Percentiles rank a stretch among this genome's conserved stretches.
Conservation (phyloP, 1,284 basidiomycete species). For the Leucoagaricus sp. region DNA sequence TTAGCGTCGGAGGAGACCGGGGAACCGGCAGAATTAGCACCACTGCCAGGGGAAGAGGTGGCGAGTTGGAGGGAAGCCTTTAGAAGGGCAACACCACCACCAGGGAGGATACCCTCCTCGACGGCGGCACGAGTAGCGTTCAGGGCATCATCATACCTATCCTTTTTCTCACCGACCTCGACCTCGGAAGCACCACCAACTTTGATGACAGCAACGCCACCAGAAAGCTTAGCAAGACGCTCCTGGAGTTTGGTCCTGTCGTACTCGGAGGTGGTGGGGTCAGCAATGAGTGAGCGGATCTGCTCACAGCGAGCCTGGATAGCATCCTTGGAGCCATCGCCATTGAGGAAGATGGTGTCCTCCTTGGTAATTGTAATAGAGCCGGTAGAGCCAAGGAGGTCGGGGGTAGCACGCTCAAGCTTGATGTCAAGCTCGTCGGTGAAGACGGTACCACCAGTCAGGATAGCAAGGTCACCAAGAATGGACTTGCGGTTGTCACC, state of each 20-base stretch:
- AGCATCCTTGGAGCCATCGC: slow-evolving; percentile 84
- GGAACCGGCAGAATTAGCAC: slow-evolving; percentile 33
- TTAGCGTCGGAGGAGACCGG: slow-evolving; percentile 56
- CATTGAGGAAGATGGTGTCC: slow-evolving; percentile 96
- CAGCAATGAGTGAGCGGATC: slow-evolving; percentile 84
- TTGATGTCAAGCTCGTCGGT: slow-evolving; percentile 98
- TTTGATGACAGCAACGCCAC: slow-evolving; percentile 98
- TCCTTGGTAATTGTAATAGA: slow-evolving; percentile 97
- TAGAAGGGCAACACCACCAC: slow-evolving; percentile 90
- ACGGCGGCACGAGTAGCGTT: slow-evolving; percentile 98
- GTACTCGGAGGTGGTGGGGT: slow-evolving; percentile 88
- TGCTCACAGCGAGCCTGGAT: slow-evolving; percentile 94
- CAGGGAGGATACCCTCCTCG: slow-evolving; percentile 97
- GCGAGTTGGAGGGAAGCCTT: slow-evolving; percentile 86
- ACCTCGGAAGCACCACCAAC: slow-evolving; percentile 95
- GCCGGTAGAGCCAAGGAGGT: slow-evolving; percentile 92
- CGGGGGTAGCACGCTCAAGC: slow-evolving; percentile 88
- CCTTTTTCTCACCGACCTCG: slow-evolving; percentile 99
- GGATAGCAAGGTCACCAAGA: slow-evolving; percentile 95
- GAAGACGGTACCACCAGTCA: slow-evolving; percentile 97
- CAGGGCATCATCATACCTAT: slow-evolving; percentile 96
- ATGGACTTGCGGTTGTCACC: slow-evolving; percentile 99
- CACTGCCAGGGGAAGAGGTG: slow-evolving; percentile 52
- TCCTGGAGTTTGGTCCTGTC: slow-evolving; percentile 97
- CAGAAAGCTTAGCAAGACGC: slow-evolving; percentile 92